Conservation (phyloP, 495 filamentous ascomycete genomes). For the Chaetomidium leptoderma region DNA sequence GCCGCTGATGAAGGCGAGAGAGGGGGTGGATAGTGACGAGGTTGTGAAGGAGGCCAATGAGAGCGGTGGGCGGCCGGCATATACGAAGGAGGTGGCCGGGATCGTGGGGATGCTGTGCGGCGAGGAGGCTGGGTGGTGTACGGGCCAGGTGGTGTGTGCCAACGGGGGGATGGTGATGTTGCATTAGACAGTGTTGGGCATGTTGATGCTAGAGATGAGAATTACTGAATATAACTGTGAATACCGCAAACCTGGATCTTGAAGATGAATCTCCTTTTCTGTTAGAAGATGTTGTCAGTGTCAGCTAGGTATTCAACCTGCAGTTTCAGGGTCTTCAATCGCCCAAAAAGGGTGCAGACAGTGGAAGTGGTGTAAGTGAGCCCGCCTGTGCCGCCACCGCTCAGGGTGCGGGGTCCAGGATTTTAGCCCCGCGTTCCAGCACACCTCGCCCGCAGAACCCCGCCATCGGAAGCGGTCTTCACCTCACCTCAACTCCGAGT, state of each 20-base stretch:
- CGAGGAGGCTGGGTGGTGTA: conserved; percentile 71
- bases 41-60: conserved; percentile 51
- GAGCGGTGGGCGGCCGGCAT: conserved; percentile 65
- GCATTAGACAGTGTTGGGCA: conserved; percentile 12
- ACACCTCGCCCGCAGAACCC: conserved; percentile 2
- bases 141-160: conserved; percentile 80
- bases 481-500: background rate
- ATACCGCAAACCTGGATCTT: no score
- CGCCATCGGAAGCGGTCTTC: conserved; percentile 1
- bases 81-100: conserved; percentile 73
- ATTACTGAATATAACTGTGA: background rate
- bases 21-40: conserved; percentile 58
- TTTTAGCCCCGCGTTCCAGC: conserved; percentile 12
- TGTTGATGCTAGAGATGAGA: background rate
- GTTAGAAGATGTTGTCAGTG: no score
- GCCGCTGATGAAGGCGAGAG: conserved; percentile 54
- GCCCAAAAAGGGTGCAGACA: no score
- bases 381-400: background rate
- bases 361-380: background rate
- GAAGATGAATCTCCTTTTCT: no score
- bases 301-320: no score
- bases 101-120: conserved; percentile 80
- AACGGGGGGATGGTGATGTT: conserved; percentile 75
- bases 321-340: no score
- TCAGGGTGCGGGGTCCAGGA: conserved; percentile 10